Conservation (phyloP, 768 basidiomycete genomes). For the Collybiopsis luxurians region DNA sequence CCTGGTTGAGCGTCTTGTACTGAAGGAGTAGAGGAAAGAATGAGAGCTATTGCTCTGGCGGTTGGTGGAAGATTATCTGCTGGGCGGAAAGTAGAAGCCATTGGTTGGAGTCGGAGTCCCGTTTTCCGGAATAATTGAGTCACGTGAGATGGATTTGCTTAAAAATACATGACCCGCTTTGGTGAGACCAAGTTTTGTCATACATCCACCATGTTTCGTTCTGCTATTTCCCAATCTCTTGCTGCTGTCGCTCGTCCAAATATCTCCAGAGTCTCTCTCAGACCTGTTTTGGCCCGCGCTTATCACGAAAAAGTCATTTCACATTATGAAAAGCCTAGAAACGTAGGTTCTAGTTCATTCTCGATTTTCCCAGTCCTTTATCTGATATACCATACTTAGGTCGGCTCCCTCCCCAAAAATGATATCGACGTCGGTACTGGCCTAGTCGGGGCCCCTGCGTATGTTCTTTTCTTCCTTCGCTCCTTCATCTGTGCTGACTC, state of each 20-base stretch:
- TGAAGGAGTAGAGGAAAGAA: constrained; percentile 79
- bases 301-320: constrained; percentile 98
- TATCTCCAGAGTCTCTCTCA: constrained; percentile 34
- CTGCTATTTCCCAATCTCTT: constrained; percentile 50
- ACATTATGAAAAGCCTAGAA: constrained; percentile 96
- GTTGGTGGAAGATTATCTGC: constrained; percentile 79
- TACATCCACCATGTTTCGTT: constrained; percentile 67
- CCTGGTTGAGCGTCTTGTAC: constrained; percentile 86
- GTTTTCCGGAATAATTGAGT: not conserved
- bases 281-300: constrained; percentile 58
- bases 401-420: constrained; percentile 92
- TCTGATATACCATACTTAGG: constrained; percentile 71
- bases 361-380: constrained; percentile 37
- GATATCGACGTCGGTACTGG: constrained; percentile 95
- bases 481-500: constrained; percentile 7
- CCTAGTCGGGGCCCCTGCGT: constrained; percentile 97
- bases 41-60: constrained; percentile 78
- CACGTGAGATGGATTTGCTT: not conserved
- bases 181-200: too few species aligned
- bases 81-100: constrained; percentile 38
- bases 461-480: constrained; percentile 29
- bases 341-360: constrained; percentile 60
- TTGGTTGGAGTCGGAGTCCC: constrained; percentile 4
- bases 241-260: constrained; percentile 40
- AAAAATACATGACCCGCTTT: too few species aligned